Base-by-base conservation (phyloP, 2,329 filamentous ascomycete species). In the Penicillium sp. region DNA sequence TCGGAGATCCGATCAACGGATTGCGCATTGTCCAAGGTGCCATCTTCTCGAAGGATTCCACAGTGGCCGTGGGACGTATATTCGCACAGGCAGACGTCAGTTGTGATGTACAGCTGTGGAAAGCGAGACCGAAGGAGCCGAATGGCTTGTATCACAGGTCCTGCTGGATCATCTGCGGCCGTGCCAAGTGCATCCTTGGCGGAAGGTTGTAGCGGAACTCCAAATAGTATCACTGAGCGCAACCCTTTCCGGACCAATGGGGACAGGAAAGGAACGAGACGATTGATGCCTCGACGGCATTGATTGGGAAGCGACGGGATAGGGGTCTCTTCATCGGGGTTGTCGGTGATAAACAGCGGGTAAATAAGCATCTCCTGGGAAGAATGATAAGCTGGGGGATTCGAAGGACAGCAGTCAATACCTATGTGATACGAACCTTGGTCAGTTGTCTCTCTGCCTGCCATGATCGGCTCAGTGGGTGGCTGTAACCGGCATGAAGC, bases 61-160 rank as follows among this genome's bases (percentile, higher is more conserved):
- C 93, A 98, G 73, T 98, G 93, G 30, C 93, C 93, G 67, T 98
- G 93, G 5, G 87, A 93, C 1, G 93, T 98, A 72, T 98, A 98
- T 70, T 98, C 93, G 78, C 93, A 98, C 6, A 98, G 83, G 63
- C 93, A 97, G 43, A 98, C 93, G 63, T 98, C 93, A 45, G 84
- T 82, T 53, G 85, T 83, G 57, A 98, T 87, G 72, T 94, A 97
- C 45, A 98, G 78, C 47, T 88, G 82, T 2, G 93, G 93, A 68
- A 96, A 97, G 26, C 82, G 77, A 51, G 86, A 80, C 54, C 88
- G 84, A 41, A 98, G 77, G 19, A 96, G 77, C 35, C 84, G 85
- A 60, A 97, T 96, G 33, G 81, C 79, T 57, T 82, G 81, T 56
- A 97, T 94, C 36, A 97, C 93, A 13, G 93, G 93, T 25, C 93